phyloP scores from a whole-genome alignment of 352 stramenopile species.

The Globisporangium radiosum region DNA sequence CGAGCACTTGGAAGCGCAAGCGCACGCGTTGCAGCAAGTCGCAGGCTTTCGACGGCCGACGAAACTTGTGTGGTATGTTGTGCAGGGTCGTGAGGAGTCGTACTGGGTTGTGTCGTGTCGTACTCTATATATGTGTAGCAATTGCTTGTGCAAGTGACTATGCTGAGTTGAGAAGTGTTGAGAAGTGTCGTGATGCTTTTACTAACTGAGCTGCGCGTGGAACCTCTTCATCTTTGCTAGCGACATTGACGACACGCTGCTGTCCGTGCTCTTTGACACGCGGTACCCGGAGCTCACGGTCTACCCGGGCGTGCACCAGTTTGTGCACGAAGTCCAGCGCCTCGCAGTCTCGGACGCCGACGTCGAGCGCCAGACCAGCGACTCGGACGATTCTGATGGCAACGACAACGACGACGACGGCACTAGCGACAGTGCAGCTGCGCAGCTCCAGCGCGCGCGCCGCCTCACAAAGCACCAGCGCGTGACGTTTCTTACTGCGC shows the following conservation, averaged over 20 bases:
- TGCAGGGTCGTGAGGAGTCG: neutral
- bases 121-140: neutral
- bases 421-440: neutral
- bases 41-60: conserved; percentile 38
- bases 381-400: conserved; percentile 15
- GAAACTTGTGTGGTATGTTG: conserved; percentile 64
- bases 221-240: conserved; percentile 12
- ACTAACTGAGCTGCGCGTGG: too few relatives aligned
- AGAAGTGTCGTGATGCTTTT: fast-evolving
- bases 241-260: conserved; percentile 80
- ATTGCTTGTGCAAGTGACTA: too few relatives aligned
- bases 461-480: conserved; percentile 22
- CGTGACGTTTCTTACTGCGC: conserved; percentile 70
- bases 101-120: neutral
- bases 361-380: conserved; percentile 9
- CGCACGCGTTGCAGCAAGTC: conserved; percentile 16
- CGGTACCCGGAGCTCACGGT: conserved; percentile 78
- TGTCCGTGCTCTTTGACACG: conserved; percentile 71
- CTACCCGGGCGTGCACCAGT: conserved; percentile 79
- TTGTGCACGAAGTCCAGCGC: conserved; percentile 64
- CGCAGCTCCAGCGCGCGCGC: conserved; percentile 1
- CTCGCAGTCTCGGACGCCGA: conserved; percentile 19
- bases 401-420: conserved; percentile 5
- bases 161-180: too few relatives aligned
- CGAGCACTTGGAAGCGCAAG: conserved; percentile 58